phyloP scores from a whole-genome alignment of 192 early-diverging fungal species.

The Diversispora eburnea region DNA sequence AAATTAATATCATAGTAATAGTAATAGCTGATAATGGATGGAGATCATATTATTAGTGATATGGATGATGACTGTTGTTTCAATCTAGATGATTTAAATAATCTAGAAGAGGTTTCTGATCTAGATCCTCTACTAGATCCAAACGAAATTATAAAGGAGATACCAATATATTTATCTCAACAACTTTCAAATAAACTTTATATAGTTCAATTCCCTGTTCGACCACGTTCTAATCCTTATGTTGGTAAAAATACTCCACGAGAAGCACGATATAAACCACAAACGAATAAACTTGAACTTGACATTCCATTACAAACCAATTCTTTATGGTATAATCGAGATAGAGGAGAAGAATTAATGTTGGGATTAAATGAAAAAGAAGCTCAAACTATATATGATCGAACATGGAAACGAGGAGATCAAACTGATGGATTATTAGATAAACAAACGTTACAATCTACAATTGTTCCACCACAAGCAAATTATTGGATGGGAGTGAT shows the following conservation, averaged over 20 bases:
- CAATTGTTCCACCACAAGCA: slow-evolving; percentile 70
- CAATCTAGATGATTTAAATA: too few relatives aligned
- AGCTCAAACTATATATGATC: slow-evolving; percentile 59
- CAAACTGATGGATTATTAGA: slow-evolving; percentile 66
- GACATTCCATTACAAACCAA: slow-evolving; percentile 78
- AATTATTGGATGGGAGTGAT: slow-evolving; percentile 83
- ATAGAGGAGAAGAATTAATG: slow-evolving; percentile 74
- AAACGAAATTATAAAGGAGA: slow-evolving; percentile 61
- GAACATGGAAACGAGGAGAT: slow-evolving; percentile 29
- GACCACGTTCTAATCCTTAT: slow-evolving; percentile 45
- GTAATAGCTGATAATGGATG: too few relatives aligned
- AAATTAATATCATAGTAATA: too few relatives aligned
- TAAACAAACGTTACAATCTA: slow-evolving; percentile 73
- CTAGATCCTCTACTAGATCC: neutral
- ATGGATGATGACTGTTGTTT: too few relatives aligned
- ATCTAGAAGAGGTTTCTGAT: neutral
- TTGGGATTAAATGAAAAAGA: slow-evolving; percentile 70
- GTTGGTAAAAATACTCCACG: slow-evolving; percentile 43
- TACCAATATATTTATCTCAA: slow-evolving; percentile 77
- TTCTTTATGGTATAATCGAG: slow-evolving; percentile 68
- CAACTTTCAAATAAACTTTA: slow-evolving; percentile 66
- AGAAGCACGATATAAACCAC: slow-evolving; percentile 77
- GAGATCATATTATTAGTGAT: too few relatives aligned
- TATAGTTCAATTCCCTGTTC: slow-evolving; percentile 82
- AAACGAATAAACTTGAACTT: slow-evolving; percentile 77